Evolutionary conservation across 73 alveolate species (phyloP), one percentile per base, ranked within the genome.

Genomic region (Paramecium tetraurelia): DNA sequence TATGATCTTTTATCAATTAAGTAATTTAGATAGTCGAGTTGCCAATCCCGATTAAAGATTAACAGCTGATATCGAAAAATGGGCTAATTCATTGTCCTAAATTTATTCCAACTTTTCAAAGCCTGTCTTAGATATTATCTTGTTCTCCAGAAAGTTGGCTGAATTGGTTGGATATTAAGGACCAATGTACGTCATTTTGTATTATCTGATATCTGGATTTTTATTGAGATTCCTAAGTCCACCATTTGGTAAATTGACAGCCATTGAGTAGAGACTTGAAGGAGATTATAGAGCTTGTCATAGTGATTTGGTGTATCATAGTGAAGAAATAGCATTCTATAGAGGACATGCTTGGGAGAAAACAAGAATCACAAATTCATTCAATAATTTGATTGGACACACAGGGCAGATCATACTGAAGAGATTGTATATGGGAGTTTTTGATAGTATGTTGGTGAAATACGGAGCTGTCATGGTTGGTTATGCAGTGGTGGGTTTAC

Each of bases 391-490:
- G 10, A 87, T 92, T 59, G 46, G 83, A 6, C 99, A 97, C 69
- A 95, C 97, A 57, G 86, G 68, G 58, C 85, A 85, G 10, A 93
- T 96, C 33, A 89, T 97, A 71, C 31, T 86, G 46, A 94, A 88
- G 68, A 92, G 97, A 84, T 89, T 97, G 93, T 93, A 90, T 85
- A 97, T 97, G 99, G 99, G 99, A 20, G 94, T 96, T 43, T 97
- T 95, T 72, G 99, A 97, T 83, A 92, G 98, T 58, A 93, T 97
- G 98, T 95, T 97, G 12, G 98, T 95, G 40, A 97, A 97, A 94
- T 97, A 97, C 84, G 99, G 99, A n/a, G 99, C 99, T 0, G 97
- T 96, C 38, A 92, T 97, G 93, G 98, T 96, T 8, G 99, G 99
- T 20, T 97, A 97, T 86, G 95, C 97, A 6, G 97, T 97, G 20